Percentiles rank a stretch among this genome's conserved stretches.
These are phyloP conservation scores for Termitomyces sp. DNA, from an alignment of 768 basidiomycete genomes.

Conservation along the genomic window DNA sequence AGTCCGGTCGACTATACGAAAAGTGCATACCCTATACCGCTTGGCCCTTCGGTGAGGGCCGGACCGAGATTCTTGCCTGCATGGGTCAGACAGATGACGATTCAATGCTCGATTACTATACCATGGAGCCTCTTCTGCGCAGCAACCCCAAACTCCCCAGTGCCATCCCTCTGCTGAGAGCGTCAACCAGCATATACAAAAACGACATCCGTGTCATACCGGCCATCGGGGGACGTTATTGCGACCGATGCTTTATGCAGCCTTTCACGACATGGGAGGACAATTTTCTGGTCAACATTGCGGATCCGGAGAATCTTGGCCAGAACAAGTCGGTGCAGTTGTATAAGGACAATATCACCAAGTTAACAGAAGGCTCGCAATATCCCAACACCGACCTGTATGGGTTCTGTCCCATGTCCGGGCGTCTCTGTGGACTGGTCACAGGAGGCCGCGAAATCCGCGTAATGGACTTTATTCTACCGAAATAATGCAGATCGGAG, in stretches of 20 bases:
- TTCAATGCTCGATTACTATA: constrained; percentile 3
- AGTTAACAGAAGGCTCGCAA: not conserved
- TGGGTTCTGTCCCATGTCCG: constrained; percentile 6
- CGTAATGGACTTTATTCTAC: constrained; percentile 3
- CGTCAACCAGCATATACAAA: constrained; percentile 1
- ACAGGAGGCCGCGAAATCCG: constrained; percentile 2
- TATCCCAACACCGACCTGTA: constrained; percentile 6
- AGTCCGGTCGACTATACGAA: not conserved
- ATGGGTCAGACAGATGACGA: constrained; percentile 2
- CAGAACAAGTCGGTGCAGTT: constrained; percentile 2
- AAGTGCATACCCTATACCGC: constrained; percentile 6
- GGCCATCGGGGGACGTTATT: constrained; percentile 1
- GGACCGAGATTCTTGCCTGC: not conserved
- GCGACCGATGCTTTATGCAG: constrained; percentile 1
- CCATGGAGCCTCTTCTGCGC: not conserved
- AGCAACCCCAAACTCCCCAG: not conserved
- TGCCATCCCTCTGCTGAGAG: not conserved
- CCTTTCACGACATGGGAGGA: constrained; percentile 6
- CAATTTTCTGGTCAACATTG: constrained; percentile 3
- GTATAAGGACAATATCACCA: constrained; percentile 2
- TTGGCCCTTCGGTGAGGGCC: not conserved
- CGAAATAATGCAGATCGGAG: not conserved
- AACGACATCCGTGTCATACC: constrained; percentile 7
- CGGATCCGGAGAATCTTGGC: not conserved
- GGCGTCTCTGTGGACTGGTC: constrained; percentile 1